Base-by-base conservation (phyloP, 2,329 filamentous ascomycete species). In the Exophiala lecanii-corni region DNA sequence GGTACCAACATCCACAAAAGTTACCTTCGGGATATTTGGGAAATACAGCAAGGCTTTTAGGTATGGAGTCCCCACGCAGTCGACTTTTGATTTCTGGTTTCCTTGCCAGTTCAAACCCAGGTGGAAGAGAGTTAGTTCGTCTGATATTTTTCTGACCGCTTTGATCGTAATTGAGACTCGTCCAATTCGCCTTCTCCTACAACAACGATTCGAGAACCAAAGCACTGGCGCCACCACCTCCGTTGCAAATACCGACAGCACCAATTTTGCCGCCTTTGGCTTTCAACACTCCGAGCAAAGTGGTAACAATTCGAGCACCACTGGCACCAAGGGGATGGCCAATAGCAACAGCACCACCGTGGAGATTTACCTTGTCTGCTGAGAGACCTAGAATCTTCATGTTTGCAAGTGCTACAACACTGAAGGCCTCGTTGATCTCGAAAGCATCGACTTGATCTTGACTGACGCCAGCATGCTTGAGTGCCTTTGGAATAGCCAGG, bases 361-460 rank as follows among this genome's bases (percentile, higher is more conserved):
- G 91, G 43, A 97, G 74, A 71, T 98, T 98, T 63, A 98, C 89
- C 71, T 89, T 94, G 47, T 89, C 86, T 54, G 86, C 77, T 53
- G 75, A 74, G 44, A 98, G 71, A 50, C 75, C 76, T 30, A 98
- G 81, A 42, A 97, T 68, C 79, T 98, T 95, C 72, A 95, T 81
- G 75, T 98, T 98, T 55, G 92, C 89, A 39, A 98, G 78, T 28
- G 92, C 88, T 52, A 98, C 92, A 37, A 95, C 92, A 51, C 86
- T 92, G 75, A 98, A 98, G 31, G 92, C 92, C 75, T 98, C 92
- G 75, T 98, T 98, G 76, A 98, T 96, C 76, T 98, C 92, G 67
- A 92, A 98, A 57, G 81, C 92, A 61, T 97, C 91, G 45, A 98
- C 76, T 47, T 86, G 76, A 52, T 83, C 79, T 56, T 82, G 76